Evolutionary conservation across 805 yeast species (phyloP).

Genomic region (Ogataea nakhonphanomensis): DNA sequence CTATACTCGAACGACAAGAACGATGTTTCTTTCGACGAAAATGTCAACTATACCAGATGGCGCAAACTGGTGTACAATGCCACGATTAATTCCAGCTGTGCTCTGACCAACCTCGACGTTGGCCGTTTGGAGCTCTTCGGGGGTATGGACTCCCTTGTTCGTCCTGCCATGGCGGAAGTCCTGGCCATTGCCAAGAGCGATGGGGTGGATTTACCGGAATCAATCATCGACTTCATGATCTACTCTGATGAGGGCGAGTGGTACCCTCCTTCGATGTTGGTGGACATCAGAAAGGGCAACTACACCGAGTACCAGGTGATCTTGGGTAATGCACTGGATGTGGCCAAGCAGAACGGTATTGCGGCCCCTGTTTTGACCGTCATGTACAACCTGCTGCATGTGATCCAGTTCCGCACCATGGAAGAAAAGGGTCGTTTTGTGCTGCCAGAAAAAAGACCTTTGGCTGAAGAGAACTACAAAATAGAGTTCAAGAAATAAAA

Average conservation of each 20-base stretch:
- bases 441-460: conserved; percentile 32
- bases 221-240: conserved; percentile 45
- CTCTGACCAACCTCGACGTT: conserved; percentile 39
- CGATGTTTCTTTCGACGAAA: conserved; percentile 30
- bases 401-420: conserved; percentile 33
- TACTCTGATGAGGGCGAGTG: conserved; percentile 47
- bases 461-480: conserved; percentile 22
- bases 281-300: conserved; percentile 42
- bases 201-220: conserved; percentile 51
- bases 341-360: conserved; percentile 30
- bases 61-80: conserved; percentile 47
- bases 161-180: conserved; percentile 69
- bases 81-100: conserved; percentile 43
- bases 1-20: conserved; percentile 34
- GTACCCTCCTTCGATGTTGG: conserved; percentile 47
- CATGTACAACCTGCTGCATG: conserved; percentile 27
- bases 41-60: conserved; percentile 43
- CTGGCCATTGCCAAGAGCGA: conserved; percentile 64
- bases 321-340: conserved; percentile 39
- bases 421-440: conserved; percentile 28
- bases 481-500: conserved; percentile 7
- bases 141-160: conserved; percentile 37
- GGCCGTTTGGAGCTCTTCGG: conserved; percentile 47
- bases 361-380: conserved; percentile 31
- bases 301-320: conserved; percentile 42